A percentile compares a stretch with the other conserved stretches of the same genome.
These are phyloP conservation scores for Penicillium fuscoglaucum DNA, from an alignment of 2,329 filamentous ascomycete genomes.

Conservation along the genomic window DNA sequence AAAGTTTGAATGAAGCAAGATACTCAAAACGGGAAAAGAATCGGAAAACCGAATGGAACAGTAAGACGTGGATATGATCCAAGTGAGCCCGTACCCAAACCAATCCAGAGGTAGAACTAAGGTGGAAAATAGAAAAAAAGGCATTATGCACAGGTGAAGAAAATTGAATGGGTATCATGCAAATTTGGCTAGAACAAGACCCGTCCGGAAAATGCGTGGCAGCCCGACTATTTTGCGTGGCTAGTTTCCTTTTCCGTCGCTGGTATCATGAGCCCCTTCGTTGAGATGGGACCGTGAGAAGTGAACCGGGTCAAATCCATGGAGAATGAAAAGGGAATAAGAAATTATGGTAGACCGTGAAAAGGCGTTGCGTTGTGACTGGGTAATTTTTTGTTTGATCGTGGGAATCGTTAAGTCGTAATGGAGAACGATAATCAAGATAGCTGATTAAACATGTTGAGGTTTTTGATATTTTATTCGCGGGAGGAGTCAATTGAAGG, in stretches of 20 bases:
- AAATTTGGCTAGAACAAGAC: slow-evolving; percentile 6
- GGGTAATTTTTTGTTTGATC: slow-evolving; percentile 6
- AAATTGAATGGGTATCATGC: slow-evolving; percentile 12
- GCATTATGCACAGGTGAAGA: not conserved
- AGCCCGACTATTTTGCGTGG: not conserved
- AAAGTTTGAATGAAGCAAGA: not conserved
- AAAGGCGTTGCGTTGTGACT: not conserved
- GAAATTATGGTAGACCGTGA: slow-evolving; percentile 1
- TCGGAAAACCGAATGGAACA: not conserved
- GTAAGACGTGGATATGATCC: not conserved
- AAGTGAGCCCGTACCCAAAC: not conserved
- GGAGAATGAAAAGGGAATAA: not conserved
- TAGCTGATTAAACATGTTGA: not conserved
- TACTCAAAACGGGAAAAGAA: not conserved
- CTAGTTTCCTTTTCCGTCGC: not conserved
- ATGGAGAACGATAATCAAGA: slow-evolving; percentile 7
- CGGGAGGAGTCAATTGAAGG: slow-evolving; percentile 21
- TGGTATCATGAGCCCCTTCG: slow-evolving; percentile 4
- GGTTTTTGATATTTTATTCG: slow-evolving; percentile 12
- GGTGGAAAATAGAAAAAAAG: too few relatives aligned
- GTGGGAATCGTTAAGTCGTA: slow-evolving; percentile 10
- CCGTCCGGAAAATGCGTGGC: slow-evolving; percentile 1
- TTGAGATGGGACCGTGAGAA: not conserved
- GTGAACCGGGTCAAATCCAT: not conserved
- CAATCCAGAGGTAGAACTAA: not conserved